These are phyloP conservation scores for Lachnellula arida DNA, from an alignment of 2,329 filamentous ascomycete species.

Conservation along the genomic window DNA sequence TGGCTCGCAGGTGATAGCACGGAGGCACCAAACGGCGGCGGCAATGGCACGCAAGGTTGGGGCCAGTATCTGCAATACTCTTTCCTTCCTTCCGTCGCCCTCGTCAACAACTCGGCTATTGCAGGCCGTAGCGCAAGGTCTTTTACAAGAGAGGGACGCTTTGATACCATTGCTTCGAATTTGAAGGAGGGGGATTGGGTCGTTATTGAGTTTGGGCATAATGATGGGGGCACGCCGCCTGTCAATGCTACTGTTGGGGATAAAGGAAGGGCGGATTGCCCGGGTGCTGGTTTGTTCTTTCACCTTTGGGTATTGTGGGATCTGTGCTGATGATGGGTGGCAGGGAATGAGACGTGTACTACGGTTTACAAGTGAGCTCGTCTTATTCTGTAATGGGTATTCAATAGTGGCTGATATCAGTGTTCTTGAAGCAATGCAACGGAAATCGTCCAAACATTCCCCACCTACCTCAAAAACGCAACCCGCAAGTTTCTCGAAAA, in stretches of 20 bases:
- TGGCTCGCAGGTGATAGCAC: slow-evolving; percentile 19
- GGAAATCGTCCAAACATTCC: slow-evolving; percentile 22
- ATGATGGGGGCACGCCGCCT: slow-evolving; percentile 51
- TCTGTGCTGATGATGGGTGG: background rate
- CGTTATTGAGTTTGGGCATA: slow-evolving; percentile 68
- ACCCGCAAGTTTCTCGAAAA: slow-evolving; percentile 36
- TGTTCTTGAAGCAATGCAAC: slow-evolving; percentile 13
- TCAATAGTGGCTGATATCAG: background rate
- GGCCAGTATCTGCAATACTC: slow-evolving; percentile 24
- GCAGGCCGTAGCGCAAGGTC: slow-evolving; percentile 61
- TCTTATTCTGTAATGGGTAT: background rate
- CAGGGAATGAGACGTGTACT: slow-evolving; percentile 20
- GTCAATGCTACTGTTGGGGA: slow-evolving; percentile 43
- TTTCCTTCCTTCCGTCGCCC: slow-evolving; percentile 1
- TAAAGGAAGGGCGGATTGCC: slow-evolving; percentile 57
- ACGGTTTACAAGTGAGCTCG: slow-evolving; percentile 15
- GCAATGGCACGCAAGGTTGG: slow-evolving; percentile 23
- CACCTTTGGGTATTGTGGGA: background rate
- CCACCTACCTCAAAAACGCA: slow-evolving; percentile 20
- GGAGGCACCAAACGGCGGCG: slow-evolving; percentile 15
- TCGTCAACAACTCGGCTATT: slow-evolving; percentile 52
- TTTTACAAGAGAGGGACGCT: slow-evolving; percentile 62
- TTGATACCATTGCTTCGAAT: slow-evolving; percentile 48
- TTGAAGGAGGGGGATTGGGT: slow-evolving; percentile 59
- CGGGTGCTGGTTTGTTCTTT: slow-evolving; percentile 19